Evolutionary conservation across 257 asterid genomes (phyloP), one percentile per base, ranked within the genome.

Genomic region (Echites panduratus): DNA sequence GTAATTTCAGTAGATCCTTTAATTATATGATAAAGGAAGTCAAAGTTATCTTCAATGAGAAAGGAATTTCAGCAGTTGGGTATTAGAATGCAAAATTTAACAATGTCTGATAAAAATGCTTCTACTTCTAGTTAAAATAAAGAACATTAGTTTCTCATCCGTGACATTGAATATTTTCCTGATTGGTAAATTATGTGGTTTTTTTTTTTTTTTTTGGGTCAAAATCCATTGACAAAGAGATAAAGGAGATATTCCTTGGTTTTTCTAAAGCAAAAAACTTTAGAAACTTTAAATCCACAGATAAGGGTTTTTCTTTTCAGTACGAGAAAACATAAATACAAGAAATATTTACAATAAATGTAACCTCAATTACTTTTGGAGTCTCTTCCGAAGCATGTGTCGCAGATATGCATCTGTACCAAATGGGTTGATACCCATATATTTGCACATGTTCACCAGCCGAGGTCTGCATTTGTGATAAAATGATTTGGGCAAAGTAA

Each of bases 381-480:
- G 86, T 76, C 88, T 89, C 86, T 82, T 87, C 47, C 96, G 88
- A 41, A 92, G 92, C 96, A 85, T 92, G 87, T 82, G 91, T 17
- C 96, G 89, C 85, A 92, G 83, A 79, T 88, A 89, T 70, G 96
- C 84, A 83, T 92, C 98, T 4, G 98, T 89, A 54, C 98, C 98
- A 52, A 84, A 89, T 24, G 96, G 85, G 71, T 77, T 84, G 81
- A 92, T 87, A 54, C 93, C 95, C 98, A 92, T 92, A 78, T 92
- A 92, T 87, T 92, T 92, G 93, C 98, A 92, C 98, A 92, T 92
- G 80, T 80, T 92, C 79, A 92, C 96, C 71, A 92, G 79, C n/a
- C 97, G 96, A 63, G 97, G 90, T 84, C 97, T 92, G 92, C 76
- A 73, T 68, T 68, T 50, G 58, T 49, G 52, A 67, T 35, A 38